Conservation (phyloP, 352 stramenopile species). For the Phytophthora meadii region DNA sequence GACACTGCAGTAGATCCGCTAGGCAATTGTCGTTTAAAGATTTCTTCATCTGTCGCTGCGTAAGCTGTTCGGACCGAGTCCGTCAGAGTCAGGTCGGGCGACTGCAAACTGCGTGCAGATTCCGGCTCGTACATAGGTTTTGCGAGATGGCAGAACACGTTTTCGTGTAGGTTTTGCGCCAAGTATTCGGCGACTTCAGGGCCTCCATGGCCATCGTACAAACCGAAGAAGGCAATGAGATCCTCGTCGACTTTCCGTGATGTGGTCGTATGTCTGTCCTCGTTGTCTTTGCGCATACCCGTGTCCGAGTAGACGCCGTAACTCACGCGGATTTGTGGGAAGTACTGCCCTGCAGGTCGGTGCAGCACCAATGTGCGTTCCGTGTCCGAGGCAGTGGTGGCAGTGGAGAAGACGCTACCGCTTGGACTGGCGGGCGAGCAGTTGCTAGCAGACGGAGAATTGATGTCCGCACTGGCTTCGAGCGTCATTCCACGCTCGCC, state of each 20-base stretch:
- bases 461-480: conserved; percentile 33
- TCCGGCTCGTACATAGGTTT: conserved; percentile 36
- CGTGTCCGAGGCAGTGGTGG: conserved; percentile 76
- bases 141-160: conserved; percentile 62
- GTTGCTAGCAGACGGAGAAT: conserved; percentile 35
- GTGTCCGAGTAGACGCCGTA: conserved; percentile 82
- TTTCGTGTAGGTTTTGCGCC: conserved; percentile 59
- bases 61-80: conserved; percentile 57
- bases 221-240: conserved; percentile 79
- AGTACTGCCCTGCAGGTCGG: conserved; percentile 57
- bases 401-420: conserved; percentile 77
- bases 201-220: conserved; percentile 87
- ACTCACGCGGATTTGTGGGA: conserved; percentile 58
- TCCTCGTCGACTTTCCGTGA: conserved; percentile 63
- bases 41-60: conserved; percentile 68
- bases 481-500: conserved; percentile 79
- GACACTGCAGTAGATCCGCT: conserved; percentile 79
- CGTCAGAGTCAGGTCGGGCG: conserved; percentile 30
- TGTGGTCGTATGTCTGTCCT: conserved; percentile 69
- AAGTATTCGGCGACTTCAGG: conserved; percentile 74
- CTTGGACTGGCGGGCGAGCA: conserved; percentile 61
- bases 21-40: conserved; percentile 74
- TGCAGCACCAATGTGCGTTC: conserved; percentile 71
- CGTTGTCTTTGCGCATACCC: conserved; percentile 76
- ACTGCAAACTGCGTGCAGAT: conserved; percentile 29